phyloP scores from a whole-genome alignment of 768 basidiomycete species.

The Suillus bovinus region DNA sequence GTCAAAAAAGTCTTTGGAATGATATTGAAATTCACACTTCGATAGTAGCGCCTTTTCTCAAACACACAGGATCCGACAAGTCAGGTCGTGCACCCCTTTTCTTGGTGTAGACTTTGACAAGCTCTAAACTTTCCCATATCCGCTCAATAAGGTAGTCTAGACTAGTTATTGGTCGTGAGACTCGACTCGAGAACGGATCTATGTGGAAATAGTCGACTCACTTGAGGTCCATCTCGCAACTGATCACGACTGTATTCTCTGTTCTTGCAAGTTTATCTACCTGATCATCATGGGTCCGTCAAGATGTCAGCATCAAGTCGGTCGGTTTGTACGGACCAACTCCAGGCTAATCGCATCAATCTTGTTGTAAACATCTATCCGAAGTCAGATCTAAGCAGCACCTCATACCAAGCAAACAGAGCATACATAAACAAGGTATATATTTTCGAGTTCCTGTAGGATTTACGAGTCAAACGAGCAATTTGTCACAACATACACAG shows the following conservation, averaged over 20 bases:
- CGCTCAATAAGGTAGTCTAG: conserved; percentile 73
- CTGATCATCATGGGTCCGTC: conserved; percentile 14
- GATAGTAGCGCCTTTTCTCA: conserved; percentile 90
- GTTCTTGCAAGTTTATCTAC: conserved; percentile 82
- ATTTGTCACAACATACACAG: not conserved
- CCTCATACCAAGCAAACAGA: not conserved
- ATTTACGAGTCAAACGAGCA: not conserved
- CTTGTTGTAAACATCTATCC: conserved; percentile 92
- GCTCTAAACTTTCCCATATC: conserved; percentile 77
- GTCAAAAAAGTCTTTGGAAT: not conserved
- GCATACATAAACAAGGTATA: conserved; percentile 85
- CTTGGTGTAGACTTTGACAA: conserved; percentile 95
- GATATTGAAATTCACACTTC: conserved; percentile 51
- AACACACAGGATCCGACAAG: conserved; percentile 84
- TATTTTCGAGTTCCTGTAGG: conserved; percentile 86
- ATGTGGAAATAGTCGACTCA: conserved; percentile 32
- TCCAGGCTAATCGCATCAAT: conserved; percentile 87
- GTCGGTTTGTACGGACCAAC: conserved; percentile 33
- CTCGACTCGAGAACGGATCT: conserved; percentile 9
- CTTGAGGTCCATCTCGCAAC: conserved; percentile 95
- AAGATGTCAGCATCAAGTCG: not conserved
- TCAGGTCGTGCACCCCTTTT: conserved; percentile 95
- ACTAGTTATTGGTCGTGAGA: conserved; percentile 35
- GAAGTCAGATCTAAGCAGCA: conserved; percentile 12
- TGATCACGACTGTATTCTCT: conserved; percentile 89